Evolutionary conservation across 345 rosid species (phyloP).

Genomic region (Aethionema arabicum): DNA sequence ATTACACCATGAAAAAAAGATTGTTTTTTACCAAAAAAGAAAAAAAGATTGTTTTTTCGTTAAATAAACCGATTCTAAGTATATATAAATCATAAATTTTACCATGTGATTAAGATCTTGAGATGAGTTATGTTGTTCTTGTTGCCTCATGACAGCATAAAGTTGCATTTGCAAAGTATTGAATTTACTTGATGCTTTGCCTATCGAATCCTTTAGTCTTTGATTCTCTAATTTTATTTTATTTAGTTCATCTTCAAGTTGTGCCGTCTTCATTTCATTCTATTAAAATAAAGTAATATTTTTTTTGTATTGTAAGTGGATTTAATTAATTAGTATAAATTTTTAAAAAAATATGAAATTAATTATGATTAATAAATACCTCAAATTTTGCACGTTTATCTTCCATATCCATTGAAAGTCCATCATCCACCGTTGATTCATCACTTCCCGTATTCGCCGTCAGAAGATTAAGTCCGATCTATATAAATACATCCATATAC

Average conservation of each 20-base stretch:
- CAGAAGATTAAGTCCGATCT: constrained; percentile 85
- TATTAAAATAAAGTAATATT: not conserved
- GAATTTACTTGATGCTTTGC: constrained; percentile 71
- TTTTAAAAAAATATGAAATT: not conserved
- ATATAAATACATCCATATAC: not conserved
- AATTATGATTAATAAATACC: constrained; percentile 40
- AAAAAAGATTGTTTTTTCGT: no score
- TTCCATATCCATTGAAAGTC: constrained; percentile 62
- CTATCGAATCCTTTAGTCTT: constrained; percentile 70
- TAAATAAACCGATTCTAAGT: no score
- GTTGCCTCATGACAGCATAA: constrained; percentile 60
- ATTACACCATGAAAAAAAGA: no score
- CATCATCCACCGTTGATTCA: constrained; percentile 87
- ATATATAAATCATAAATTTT: not conserved
- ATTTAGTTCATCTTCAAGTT: constrained; percentile 65
- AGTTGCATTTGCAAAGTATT: constrained; percentile 67
- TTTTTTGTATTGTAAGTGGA: not conserved
- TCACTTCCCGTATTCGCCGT: constrained; percentile 74
- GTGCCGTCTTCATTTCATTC: constrained; percentile 47
- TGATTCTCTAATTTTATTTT: constrained; percentile 71
- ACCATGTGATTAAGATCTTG: constrained; percentile 32
- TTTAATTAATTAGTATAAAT: not conserved
- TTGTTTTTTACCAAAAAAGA: no score
- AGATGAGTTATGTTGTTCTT: constrained; percentile 37
- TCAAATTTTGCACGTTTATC: constrained; percentile 60